Base-by-base conservation (phyloP, 2,329 filamentous ascomycete species). In the Ophiostoma sp. region DNA sequence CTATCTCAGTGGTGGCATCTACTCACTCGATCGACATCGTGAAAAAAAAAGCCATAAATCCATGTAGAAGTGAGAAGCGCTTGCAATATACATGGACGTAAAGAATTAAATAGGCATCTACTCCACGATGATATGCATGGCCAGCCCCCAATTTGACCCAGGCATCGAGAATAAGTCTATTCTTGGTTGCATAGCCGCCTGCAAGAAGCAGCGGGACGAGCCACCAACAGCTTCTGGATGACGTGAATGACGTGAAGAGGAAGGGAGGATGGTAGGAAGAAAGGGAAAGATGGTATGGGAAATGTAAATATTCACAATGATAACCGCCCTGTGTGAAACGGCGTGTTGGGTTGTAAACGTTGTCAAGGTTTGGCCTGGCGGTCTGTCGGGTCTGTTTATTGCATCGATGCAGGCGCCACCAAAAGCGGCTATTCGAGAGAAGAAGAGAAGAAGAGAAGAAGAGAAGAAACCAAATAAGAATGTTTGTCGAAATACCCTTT, bases 121-220 rank as follows among this genome's bases (percentile, higher is more conserved):
- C 22, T 25, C 25, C 22, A 5, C 50, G 28, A 33, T 48, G 39
- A 48, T 66, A 28, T 66, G 63, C 63, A 66, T 66, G 63, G 59
- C 63, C 33, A 25, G 31, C 17, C 55, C 55, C 28, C 28, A 19
- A 39, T 7, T 8, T 5, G 59, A 19, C 59, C 31, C 17, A 19
- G 15, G 28, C 59, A 25, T 42, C 19, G 31, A 11, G n/a, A 25
- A n/a, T 50, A n/a, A n/a, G 22, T 50, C 64, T 68, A 68, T 68
- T 68, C 42, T 25, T 25, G 50, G 28, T 28, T 52, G 15, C 66
- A 19, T 69, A 69, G 31, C 48, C 66, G 66, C 66, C 66, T 55
- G 45, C 42, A 69, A 3, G 8, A 22, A 55, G 28, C 19, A 17
- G 25, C 66, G 66, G 66, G 25, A 36, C 48, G 66, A 55, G 15